Evolutionary conservation across 306 rosid species (phyloP), one percentile per base, ranked within the genome.

Genomic region (Gillenia trifoliata): DNA sequence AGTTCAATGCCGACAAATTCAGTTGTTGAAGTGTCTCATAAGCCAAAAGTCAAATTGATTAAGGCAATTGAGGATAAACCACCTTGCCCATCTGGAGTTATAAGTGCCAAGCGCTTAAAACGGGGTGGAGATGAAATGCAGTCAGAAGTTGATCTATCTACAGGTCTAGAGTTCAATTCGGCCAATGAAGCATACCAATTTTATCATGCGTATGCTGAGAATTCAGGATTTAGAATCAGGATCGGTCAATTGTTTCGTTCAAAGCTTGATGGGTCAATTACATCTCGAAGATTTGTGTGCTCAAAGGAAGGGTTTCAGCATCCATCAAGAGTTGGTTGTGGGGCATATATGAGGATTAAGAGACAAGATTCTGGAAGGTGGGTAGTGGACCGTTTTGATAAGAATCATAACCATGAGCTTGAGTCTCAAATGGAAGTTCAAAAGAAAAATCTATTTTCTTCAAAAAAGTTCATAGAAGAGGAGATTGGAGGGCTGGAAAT

Each of bases 281-380:
- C 96, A 61, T 94, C 98, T 20, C 86, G 98, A 47, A 77, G 98
- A 49, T 94, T 91, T 82, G 98, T 94, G 83, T 94, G 98, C 83
- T 87, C 97, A 36, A 91, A 86, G 85, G 98, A 94, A 79, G 98
- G 98, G 55, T 94, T 89, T 85, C 98, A 89, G 77, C 97, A 91
- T 79, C 98, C 97, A 68, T 91, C 97, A 60, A 86, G 98, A 88
- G 83, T 91, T 68, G 98, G 98, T 64, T 94, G 98, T 85, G 93
- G 87, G 72, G 93, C 96, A 60, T 94, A 85, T 81, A 79, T 94
- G 88, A 92, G 98, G 86, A 87, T 94, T 73, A 91, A 94, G 87
- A 87, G 88, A 75, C 91, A 87, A 67, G 96, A 89, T 36, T 86
- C 87, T 19, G 98, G 94, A 82, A 83, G 83, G 77, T 94, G 98